A percentile compares a stretch with the other conserved stretches of the same genome.
phyloP scores from a whole-genome alignment of 176 grass and related monocot species.

The Oryza brachyantha region DNA sequence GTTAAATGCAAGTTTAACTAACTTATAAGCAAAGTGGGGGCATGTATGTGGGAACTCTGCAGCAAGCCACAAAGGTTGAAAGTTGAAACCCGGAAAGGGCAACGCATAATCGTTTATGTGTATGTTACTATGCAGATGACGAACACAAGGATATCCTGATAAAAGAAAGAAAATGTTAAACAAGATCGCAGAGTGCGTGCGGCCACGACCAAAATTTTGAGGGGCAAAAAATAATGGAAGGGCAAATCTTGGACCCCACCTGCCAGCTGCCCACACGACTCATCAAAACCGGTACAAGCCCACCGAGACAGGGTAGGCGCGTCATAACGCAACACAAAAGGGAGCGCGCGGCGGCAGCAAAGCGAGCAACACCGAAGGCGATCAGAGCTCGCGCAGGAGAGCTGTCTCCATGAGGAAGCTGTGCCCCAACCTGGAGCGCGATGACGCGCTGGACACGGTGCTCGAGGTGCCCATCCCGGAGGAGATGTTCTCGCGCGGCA shows the following conservation, averaged over 20 bases:
- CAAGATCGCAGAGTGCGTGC: conserved; percentile 45
- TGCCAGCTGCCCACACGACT: conserved; percentile 51
- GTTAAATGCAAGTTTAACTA: neutral
- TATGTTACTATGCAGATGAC: neutral
- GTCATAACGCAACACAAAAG: conserved; percentile 19
- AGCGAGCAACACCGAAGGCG: neutral
- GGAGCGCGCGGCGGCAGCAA: neutral
- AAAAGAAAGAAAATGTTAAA: neutral
- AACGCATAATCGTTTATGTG: conserved; percentile 25
- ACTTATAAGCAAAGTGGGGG: neutral
- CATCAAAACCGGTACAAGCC: conserved; percentile 39
- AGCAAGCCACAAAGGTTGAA: neutral
- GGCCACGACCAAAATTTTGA: conserved; percentile 52
- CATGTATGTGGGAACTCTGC: conserved; percentile 29
- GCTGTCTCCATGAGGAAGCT: conserved; percentile 73
- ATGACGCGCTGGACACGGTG: conserved; percentile 94
- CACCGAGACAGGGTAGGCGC: conserved; percentile 16
- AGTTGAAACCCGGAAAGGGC: neutral
- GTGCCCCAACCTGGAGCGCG: conserved; percentile 88
- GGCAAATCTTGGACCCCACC: conserved; percentile 17
- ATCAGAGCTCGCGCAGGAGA: neutral
- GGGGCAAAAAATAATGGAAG: conserved; percentile 5
- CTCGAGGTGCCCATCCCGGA: conserved; percentile 95
- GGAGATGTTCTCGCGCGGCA: conserved; percentile 79
- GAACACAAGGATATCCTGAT: neutral